Evolutionary conservation across 108 stramenopile species (phyloP).

Genomic region (Pseudonitzschia multiseries): DNA sequence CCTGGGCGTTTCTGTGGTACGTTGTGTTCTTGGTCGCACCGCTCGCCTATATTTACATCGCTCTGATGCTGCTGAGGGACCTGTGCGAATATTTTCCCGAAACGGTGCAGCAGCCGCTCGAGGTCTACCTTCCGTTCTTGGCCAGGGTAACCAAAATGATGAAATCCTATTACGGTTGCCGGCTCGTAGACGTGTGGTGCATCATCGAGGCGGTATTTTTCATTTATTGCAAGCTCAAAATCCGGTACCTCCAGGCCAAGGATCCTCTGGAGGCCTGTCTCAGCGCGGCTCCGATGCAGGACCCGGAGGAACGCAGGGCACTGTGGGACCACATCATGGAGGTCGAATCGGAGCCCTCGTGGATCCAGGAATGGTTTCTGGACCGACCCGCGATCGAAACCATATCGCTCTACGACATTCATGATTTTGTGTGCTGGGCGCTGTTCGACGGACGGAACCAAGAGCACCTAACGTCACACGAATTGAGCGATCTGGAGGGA

Average conservation of each 20-base stretch:
- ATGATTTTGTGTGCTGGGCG: conserved; percentile 77
- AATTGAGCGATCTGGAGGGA: conserved; percentile 63
- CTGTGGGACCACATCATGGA: conserved; percentile 77
- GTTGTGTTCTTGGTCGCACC: conserved; percentile 64
- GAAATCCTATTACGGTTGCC: conserved; percentile 44
- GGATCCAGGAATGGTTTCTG: conserved; percentile 87
- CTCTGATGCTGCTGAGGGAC: conserved; percentile 69
- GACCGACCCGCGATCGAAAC: conserved; percentile 59
- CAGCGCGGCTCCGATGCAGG: conserved; percentile 72
- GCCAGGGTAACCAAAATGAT: conserved; percentile 52
- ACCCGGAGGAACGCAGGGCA: conserved; percentile 50
- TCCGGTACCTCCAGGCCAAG: conserved; percentile 59
- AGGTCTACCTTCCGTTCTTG: conserved; percentile 52
- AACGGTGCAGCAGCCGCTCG: conserved; percentile 50
- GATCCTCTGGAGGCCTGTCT: conserved; percentile 81
- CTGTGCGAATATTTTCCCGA: conserved; percentile 60
- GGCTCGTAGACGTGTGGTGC: conserved; percentile 75
- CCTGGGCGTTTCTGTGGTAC: conserved; percentile 63
- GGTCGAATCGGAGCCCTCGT: conserved; percentile 45
- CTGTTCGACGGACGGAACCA: conserved; percentile 89
- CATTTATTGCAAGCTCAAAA: conserved; percentile 58
- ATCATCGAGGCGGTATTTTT: conserved; percentile 81
- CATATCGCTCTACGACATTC: conserved; percentile 80
- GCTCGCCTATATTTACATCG: conserved; percentile 70
- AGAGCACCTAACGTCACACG: conserved; percentile 81